Conservation (phyloP, 2,329 filamentous ascomycete species). For the Gnomoniopsis smithogilvyi region DNA sequence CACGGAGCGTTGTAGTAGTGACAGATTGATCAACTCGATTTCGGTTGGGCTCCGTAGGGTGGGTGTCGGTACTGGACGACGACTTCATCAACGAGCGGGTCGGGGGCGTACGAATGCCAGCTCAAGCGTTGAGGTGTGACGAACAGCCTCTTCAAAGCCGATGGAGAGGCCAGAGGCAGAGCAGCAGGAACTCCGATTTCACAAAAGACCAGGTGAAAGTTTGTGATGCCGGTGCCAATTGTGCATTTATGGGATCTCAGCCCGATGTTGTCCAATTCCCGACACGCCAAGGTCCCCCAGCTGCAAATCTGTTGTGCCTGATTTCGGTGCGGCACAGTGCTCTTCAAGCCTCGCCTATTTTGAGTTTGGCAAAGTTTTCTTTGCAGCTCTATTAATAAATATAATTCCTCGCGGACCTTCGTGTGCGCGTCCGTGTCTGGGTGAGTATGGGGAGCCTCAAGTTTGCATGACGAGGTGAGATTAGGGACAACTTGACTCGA, state of each 20-base stretch:
- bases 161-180: background rate
- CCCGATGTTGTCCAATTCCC: background rate
- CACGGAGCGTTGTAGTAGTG: background rate
- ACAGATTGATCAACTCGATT: background rate
- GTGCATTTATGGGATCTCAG: background rate
- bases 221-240: background rate
- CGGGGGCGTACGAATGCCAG: background rate
- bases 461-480: background rate
- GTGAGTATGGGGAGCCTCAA: background rate
- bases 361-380: background rate
- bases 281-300: background rate
- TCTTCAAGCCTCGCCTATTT: background rate
- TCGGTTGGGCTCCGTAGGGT: background rate
- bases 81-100: background rate
- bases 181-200: background rate
- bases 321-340: background rate
- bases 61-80: background rate
- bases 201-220: background rate
- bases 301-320: background rate
- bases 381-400: background rate
- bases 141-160: background rate
- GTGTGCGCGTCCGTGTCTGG: background rate
- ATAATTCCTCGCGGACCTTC: background rate
- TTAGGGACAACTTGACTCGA: background rate
- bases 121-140: constrained; percentile 1